Base-by-base conservation (phyloP, 306 rosid species). In the Prunus dulcis region DNA sequence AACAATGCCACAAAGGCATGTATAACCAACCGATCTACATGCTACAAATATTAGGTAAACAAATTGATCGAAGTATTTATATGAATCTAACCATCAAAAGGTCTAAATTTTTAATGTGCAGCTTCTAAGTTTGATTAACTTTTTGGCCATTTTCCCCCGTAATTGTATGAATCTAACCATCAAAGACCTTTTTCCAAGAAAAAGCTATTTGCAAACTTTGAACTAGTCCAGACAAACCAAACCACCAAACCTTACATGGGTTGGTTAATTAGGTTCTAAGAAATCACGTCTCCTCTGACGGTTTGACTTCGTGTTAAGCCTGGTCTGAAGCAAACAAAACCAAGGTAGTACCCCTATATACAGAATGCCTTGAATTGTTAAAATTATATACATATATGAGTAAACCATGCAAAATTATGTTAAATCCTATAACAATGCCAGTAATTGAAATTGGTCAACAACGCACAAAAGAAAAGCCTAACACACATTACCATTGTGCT, bases 161-260 rank as follows among this genome's bases (percentile, higher is more conserved):
- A 15, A 28, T 38, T 28, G n/a, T 7, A 11, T 38, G 20, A n/a
- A 9, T 28, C 13, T 62, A 28, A 18, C 28, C 18, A 62, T 27
- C 11, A 28, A 62, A 17, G 13, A 62, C 64, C 20, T 22, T 57
- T 27, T 6, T 61, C 19, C 65, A 61, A 15, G 15, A 61, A 27
- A 61, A 61, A 14, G 20, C 41, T 2, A 61, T 13, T 62, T 72
- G 4, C 65, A 72, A 20, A 56, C 25, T 20, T 18, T 55, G 65
- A 72, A 72, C 53, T 11, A 38, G 55, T 51, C 10, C 11, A 56
- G 43, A 20, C 20, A 22, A 34, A 73, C 64, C 17, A 70, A 38
- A 19, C 68, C 66, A 25, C 66, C 66, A 62, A 25, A 58, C 64
- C 64, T 9, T 70, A 9, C 58, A 50, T 51, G 74, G 47, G 18